Evolutionary conservation across 2,329 filamentous ascomycete genomes (phyloP).

Genomic region (Ophiocordyceps polyrhachis-furcata): DNA sequence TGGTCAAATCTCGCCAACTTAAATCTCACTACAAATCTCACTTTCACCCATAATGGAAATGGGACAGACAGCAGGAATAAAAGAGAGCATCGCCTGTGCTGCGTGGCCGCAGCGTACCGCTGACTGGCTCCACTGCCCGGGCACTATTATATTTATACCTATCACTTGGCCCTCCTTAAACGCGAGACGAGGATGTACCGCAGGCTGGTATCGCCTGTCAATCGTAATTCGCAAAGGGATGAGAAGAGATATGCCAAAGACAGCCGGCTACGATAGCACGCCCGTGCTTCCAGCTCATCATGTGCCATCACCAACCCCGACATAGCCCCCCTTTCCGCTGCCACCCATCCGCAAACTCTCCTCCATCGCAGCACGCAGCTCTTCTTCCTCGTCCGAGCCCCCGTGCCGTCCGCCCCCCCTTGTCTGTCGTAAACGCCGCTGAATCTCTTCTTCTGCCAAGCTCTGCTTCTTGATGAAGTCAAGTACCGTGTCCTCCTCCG

Average conservation of each 20-base stretch:
- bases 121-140: not conserved
- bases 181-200: too few relatives aligned
- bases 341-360: slow-evolving; percentile 29
- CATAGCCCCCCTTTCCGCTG: slow-evolving; percentile 8
- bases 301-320: slow-evolving; percentile 4
- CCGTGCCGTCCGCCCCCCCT: slow-evolving; percentile 17
- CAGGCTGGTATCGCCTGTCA: too few relatives aligned
- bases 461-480: slow-evolving; percentile 67
- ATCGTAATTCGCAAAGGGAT: too few relatives aligned
- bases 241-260: too few relatives aligned
- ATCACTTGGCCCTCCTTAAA: too few relatives aligned
- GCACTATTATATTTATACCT: too few relatives aligned
- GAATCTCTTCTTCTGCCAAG: slow-evolving; percentile 43
- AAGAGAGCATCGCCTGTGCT: not conserved
- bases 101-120: not conserved
- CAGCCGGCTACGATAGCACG: not conserved
- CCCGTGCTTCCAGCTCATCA: not conserved
- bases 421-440: slow-evolving; percentile 14
- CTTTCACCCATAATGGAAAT: not conserved
- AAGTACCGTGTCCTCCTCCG: slow-evolving; percentile 55
- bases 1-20: not conserved
- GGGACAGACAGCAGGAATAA: not conserved
- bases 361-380: slow-evolving; percentile 34
- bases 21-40: not conserved
- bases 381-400: slow-evolving; percentile 26